Percentiles rank a stretch among this genome's conserved stretches.
phyloP scores from a whole-genome alignment of 148 eudicot genomes.

The Rhododendron henanense region DNA sequence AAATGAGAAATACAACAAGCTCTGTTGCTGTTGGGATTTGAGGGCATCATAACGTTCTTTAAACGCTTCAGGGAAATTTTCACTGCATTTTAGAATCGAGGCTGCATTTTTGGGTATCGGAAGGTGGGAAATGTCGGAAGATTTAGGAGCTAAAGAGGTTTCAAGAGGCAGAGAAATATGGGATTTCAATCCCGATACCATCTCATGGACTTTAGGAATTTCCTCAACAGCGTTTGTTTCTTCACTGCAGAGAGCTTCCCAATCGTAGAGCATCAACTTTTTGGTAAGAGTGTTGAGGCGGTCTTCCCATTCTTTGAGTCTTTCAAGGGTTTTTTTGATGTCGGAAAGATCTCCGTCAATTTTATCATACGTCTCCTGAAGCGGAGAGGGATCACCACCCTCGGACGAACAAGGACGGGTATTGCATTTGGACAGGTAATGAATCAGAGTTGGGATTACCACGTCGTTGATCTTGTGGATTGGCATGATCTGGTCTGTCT shows the following conservation, averaged over 20 bases:
- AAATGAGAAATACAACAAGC: not conserved
- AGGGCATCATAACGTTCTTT: not conserved
- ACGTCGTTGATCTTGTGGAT: slow-evolving; percentile 1
- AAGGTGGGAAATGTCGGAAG: not conserved
- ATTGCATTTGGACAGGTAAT: not conserved
- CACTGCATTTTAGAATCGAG: not conserved
- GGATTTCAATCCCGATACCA: not conserved
- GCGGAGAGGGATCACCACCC: not conserved
- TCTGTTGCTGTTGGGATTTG: not conserved
- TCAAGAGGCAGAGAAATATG: not conserved
- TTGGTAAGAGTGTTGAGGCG: not conserved
- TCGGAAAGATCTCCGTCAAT: not conserved
- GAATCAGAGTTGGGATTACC: not conserved
- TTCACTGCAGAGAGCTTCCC: not conserved
- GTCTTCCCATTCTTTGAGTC: not conserved
- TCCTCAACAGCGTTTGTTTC: not conserved
- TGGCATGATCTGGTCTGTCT: not conserved
- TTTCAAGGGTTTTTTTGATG: not conserved
- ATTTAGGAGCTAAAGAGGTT: not conserved
- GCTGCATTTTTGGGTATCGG: too few species aligned
- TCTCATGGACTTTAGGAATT: not conserved
- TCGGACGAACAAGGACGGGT: not conserved
- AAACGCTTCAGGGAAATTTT: not conserved
- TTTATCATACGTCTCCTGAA: not conserved
- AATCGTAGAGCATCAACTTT: not conserved